Percentiles rank a stretch among this genome's conserved stretches.
phyloP scores from a whole-genome alignment of 169 alveolate genomes.

The Plasmodium ovale region DNA sequence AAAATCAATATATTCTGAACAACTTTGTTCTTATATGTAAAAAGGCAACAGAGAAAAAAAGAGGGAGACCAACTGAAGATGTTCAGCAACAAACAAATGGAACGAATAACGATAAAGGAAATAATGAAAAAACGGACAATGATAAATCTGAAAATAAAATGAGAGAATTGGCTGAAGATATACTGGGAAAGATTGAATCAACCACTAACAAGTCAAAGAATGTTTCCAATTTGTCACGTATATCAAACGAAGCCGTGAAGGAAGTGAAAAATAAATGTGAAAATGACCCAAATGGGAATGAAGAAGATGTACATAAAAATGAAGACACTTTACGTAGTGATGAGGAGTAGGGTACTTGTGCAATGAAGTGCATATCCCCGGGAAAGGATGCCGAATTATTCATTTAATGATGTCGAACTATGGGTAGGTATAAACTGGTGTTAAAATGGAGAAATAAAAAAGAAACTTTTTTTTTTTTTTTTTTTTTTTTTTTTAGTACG shows the following conservation, averaged over 20 bases:
- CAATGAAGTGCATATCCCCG: no score
- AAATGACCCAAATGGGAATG: not conserved
- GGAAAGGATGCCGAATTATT: no score
- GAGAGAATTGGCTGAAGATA: constrained; percentile 72
- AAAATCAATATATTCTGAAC: constrained; percentile 48
- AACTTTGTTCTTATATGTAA: constrained; percentile 47
- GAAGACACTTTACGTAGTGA: no score
- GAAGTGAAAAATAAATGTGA: constrained; percentile 21
- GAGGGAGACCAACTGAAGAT: constrained; percentile 75
- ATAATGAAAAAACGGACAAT: constrained; percentile 28
- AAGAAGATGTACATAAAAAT: constrained; percentile 12
- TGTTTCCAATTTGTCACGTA: not conserved
- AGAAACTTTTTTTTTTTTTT: not conserved
- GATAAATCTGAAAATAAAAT: constrained; percentile 62
- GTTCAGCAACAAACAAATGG: constrained; percentile 27
- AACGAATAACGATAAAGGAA: constrained; percentile 15
- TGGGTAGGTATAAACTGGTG: no score
- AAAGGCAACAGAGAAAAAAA: constrained; percentile 67
- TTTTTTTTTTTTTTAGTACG: not conserved
- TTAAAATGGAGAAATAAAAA: no score
- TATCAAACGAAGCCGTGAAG: not conserved
- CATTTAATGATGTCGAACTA: no score
- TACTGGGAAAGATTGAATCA: constrained; percentile 54
- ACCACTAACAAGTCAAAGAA: constrained; percentile 47
- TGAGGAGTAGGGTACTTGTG: no score